phyloP scores from a whole-genome alignment of 768 basidiomycete species.

The Boletus coccyginus region DNA sequence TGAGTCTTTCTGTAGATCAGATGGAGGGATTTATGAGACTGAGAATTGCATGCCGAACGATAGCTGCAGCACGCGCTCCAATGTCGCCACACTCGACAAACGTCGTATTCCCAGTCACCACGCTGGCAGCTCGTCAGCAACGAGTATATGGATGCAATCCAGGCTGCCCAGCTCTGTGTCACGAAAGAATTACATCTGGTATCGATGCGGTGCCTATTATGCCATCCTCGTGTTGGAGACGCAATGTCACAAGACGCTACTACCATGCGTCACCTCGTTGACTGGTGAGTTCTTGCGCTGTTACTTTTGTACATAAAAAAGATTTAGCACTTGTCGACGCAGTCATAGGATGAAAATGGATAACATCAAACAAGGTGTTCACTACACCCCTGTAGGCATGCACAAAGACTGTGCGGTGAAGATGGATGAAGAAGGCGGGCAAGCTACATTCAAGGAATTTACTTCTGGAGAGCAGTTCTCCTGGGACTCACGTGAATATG shows the following conservation, averaged over 20 bases:
- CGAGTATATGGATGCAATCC: not conserved
- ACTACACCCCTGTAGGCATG: not conserved
- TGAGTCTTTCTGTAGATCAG: not conserved
- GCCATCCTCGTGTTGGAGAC: not conserved
- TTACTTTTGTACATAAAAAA: not conserved
- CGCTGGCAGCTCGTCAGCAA: not conserved
- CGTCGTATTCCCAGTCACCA: not conserved
- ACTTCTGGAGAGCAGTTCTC: too few species aligned
- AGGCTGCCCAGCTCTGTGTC: not conserved
- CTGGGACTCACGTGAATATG: too few species aligned
- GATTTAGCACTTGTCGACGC: not conserved
- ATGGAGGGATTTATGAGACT: not conserved
- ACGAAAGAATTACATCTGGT: too few species aligned
- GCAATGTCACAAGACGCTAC: not conserved
- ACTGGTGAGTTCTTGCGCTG: not conserved
- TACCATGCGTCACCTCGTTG: not conserved
- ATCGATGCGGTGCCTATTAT: not conserved
- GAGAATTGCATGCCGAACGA: not conserved
- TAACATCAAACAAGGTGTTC: not conserved
- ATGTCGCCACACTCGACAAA: rapidly evolving
- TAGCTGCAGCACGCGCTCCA: not conserved
- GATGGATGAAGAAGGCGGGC: not conserved
- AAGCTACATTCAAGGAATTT: too few species aligned
- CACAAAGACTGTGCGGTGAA: not conserved
- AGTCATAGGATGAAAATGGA: not conserved